phyloP scores from a whole-genome alignment of 495 filamentous ascomycete genomes.

The Lasiosphaeris hirsuta region DNA sequence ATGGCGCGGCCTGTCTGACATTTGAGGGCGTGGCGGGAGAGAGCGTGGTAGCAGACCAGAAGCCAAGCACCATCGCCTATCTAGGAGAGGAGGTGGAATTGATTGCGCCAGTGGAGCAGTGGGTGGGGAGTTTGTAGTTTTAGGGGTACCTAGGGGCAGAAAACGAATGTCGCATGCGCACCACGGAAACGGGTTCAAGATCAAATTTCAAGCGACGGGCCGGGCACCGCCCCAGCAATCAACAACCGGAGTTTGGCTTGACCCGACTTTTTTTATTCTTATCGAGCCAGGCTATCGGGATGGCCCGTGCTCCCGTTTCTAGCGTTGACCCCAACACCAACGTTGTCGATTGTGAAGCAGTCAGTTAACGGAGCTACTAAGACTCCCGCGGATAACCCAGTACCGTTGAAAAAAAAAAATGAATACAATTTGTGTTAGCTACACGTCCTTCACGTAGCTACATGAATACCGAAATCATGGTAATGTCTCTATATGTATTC shows the following conservation, averaged over 20 bases:
- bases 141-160: too few relatives aligned
- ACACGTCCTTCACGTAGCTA: too few relatives aligned
- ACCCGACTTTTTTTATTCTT: constrained; percentile 21
- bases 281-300: not conserved
- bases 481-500: too few relatives aligned
- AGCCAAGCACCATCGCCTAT: constrained; percentile 33
- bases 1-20: constrained; percentile 9
- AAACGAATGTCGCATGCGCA: constrained; percentile 2
- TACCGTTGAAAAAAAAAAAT: too few relatives aligned
- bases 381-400: too few relatives aligned
- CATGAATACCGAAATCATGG: too few relatives aligned
- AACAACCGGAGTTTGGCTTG: not conserved
- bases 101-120: constrained; percentile 24
- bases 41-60: constrained; percentile 23
- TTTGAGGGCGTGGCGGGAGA: constrained; percentile 14
- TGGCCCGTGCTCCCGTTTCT: constrained; percentile 16
- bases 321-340: too few relatives aligned
- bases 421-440: too few relatives aligned
- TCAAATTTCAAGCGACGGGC: constrained; percentile 23
- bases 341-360: too few relatives aligned
- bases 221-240: not conserved
- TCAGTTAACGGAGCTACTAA: too few relatives aligned
- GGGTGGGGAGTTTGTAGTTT: constrained; percentile 8
- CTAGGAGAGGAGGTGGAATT: constrained; percentile 9
- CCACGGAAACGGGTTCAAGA: constrained; percentile 13